A percentile compares a stretch with the other conserved stretches of the same genome.
Evolutionary conservation across 2,329 filamentous ascomycete species (phyloP).

Genomic region (Ascochyta clinopodiicola): DNA sequence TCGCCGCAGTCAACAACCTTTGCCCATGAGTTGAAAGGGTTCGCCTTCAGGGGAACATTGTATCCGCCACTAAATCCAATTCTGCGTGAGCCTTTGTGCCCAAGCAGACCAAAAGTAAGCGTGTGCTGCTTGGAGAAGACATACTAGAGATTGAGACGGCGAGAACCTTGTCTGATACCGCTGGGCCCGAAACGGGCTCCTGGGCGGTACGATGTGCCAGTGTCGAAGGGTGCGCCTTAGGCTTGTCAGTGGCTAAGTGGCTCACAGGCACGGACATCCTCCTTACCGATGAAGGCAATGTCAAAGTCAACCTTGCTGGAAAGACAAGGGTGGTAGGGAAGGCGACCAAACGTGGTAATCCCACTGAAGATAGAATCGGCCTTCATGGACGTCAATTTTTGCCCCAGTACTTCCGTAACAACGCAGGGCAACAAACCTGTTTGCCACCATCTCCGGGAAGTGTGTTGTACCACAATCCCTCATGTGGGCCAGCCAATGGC

Average conservation of each 20-base stretch:
- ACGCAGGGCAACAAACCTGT: constrained; percentile 62
- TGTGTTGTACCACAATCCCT: constrained; percentile 81
- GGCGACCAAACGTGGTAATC: constrained; percentile 82
- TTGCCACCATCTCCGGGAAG: constrained; percentile 84
- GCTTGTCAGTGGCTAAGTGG: constrained; percentile 37
- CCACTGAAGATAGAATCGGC: constrained; percentile 89
- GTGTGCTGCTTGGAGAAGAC: constrained; percentile 51
- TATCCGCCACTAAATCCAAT: constrained; percentile 76
- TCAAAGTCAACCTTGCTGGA: constrained; percentile 76
- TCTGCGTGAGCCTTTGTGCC: constrained; percentile 56
- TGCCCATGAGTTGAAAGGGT: constrained; percentile 83
- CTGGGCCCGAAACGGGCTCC: constrained; percentile 85
- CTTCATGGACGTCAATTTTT: constrained; percentile 52
- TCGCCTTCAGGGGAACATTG: constrained; percentile 79
- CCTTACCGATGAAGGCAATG: constrained; percentile 73
- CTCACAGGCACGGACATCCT: no score
- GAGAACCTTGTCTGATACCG: constrained; percentile 84
- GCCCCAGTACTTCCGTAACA: neutral
- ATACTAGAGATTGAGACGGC: constrained; percentile 86
- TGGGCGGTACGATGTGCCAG: constrained; percentile 82
- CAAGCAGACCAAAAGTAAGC: constrained; percentile 45
- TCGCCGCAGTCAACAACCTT: constrained; percentile 84
- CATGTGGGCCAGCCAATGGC: constrained; percentile 68
- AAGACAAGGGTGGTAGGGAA: constrained; percentile 79
- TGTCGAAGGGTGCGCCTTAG: constrained; percentile 78